These are phyloP conservation scores for Fusarium nygamai DNA, from an alignment of 2,329 filamentous ascomycete genomes.

Conservation along the genomic window DNA sequence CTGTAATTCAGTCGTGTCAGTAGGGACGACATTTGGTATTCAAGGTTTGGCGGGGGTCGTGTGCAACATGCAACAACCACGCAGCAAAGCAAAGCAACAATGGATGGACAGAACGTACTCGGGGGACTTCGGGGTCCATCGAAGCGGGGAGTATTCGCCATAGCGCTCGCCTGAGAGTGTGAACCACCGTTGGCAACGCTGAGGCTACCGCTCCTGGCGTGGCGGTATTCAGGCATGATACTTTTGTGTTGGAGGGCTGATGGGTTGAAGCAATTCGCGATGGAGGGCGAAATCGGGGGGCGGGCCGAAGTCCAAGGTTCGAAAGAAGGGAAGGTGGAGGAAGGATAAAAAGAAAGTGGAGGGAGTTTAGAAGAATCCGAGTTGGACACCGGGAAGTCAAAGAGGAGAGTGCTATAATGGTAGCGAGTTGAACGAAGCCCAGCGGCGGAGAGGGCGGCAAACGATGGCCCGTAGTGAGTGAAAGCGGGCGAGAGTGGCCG, in stretches of 20 bases:
- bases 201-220: conserved; percentile 67
- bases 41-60: conserved; percentile 37
- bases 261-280: conserved; percentile 35
- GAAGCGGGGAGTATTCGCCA: conserved; percentile 55
- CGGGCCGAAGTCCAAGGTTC: conserved; percentile 23
- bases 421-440: conserved; percentile 35
- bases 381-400: conserved; percentile 8
- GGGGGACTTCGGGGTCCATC: conserved; percentile 71
- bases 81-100: neutral
- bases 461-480: conserved; percentile 39
- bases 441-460: conserved; percentile 44
- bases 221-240: conserved; percentile 61
- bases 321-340: conserved; percentile 18
- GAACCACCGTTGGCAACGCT: conserved; percentile 56
- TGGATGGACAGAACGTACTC: conserved; percentile 53
- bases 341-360: conserved; percentile 18
- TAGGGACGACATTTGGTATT: conserved; percentile 21
- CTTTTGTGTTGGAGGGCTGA: conserved; percentile 40
- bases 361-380: conserved; percentile 18
- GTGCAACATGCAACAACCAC: conserved; percentile 39
- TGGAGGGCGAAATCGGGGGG: conserved; percentile 24
- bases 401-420: conserved; percentile 13
- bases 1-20: conserved; percentile 58
- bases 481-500: conserved; percentile 36
- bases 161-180: conserved; percentile 39